phyloP scores from a whole-genome alignment of 768 basidiomycete genomes.

The Leccinum rimulosum region DNA sequence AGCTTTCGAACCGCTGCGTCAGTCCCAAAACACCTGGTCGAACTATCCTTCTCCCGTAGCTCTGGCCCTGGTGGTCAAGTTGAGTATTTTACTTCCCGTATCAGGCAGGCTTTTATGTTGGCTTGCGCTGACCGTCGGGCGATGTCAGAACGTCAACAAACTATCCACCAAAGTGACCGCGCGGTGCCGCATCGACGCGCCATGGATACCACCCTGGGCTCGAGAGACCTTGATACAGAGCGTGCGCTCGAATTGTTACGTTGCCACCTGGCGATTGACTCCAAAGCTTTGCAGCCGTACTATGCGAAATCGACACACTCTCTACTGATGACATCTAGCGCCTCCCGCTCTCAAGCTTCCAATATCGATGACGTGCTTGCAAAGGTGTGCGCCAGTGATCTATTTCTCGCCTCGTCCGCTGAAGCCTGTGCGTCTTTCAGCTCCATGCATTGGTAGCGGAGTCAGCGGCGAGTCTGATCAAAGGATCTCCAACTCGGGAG shows the following conservation, averaged over 20 bases:
- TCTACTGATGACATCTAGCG: slow-evolving; percentile 65
- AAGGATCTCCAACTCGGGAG: slow-evolving; percentile 20
- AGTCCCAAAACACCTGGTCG: slow-evolving; percentile 54
- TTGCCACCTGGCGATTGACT: neutral
- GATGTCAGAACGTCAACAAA: slow-evolving; percentile 79
- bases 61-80: slow-evolving; percentile 88
- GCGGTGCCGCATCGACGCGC: slow-evolving; percentile 52
- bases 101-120: neutral
- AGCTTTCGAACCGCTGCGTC: slow-evolving; percentile 39
- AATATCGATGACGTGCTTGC: slow-evolving; percentile 70
- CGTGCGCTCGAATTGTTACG: slow-evolving; percentile 37
- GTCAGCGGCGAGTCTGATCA: slow-evolving; percentile 24
- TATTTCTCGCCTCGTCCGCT: neutral
- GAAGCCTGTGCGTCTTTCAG: slow-evolving; percentile 9
- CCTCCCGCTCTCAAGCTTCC: slow-evolving; percentile 72
- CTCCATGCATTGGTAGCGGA: slow-evolving; percentile 26
- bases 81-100: slow-evolving; percentile 9
- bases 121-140: neutral
- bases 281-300: slow-evolving; percentile 43
- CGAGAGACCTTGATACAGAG: slow-evolving; percentile 42
- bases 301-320: slow-evolving; percentile 68
- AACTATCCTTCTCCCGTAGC: slow-evolving; percentile 70
- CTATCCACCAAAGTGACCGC: slow-evolving; percentile 80
- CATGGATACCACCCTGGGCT: slow-evolving; percentile 75
- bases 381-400: slow-evolving; percentile 43